phyloP scores from a whole-genome alignment of 108 stramenopile species.

The Mediolabrus comicus region DNA sequence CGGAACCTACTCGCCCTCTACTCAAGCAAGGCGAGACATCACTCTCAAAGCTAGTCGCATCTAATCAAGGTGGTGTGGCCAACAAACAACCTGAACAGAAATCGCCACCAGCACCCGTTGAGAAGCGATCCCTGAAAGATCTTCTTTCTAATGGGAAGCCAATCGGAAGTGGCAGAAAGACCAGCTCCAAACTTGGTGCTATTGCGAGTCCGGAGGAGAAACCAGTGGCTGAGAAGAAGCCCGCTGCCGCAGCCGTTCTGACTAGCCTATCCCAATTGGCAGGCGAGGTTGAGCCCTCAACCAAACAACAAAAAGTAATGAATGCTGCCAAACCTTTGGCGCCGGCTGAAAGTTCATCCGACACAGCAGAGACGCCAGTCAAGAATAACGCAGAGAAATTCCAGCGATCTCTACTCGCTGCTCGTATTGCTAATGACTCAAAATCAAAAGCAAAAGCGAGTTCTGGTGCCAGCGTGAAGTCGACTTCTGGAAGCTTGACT shows the following conservation, averaged over 20 bases:
- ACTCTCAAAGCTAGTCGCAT: neutral
- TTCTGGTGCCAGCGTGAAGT: neutral
- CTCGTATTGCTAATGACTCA: constrained; percentile 30
- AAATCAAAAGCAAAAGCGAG: constrained; percentile 1
- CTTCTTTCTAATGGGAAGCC: constrained; percentile 11
- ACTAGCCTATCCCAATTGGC: constrained; percentile 16
- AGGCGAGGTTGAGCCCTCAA: neutral
- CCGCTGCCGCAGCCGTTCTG: neutral
- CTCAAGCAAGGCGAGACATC: neutral
- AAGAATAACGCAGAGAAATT: constrained; percentile 31
- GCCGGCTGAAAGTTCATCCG: neutral
- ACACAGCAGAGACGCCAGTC: neutral
- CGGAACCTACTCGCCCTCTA: neutral
- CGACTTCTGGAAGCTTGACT: neutral
- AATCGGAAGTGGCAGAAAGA: constrained; percentile 8
- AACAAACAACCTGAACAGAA: neutral
- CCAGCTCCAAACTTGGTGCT: constrained; percentile 21
- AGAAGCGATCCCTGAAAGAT: constrained; percentile 29
- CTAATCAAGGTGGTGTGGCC: neutral
- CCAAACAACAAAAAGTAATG: neutral
- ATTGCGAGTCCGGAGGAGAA: constrained; percentile 25
- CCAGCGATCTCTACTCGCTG: constrained; percentile 30
- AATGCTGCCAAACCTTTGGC: neutral
- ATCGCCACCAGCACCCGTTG: neutral
- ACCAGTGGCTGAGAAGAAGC: neutral